These are phyloP conservation scores for Fraxinus baroniana DNA, from an alignment of 305 asterid species.

Conservation along the genomic window DNA sequence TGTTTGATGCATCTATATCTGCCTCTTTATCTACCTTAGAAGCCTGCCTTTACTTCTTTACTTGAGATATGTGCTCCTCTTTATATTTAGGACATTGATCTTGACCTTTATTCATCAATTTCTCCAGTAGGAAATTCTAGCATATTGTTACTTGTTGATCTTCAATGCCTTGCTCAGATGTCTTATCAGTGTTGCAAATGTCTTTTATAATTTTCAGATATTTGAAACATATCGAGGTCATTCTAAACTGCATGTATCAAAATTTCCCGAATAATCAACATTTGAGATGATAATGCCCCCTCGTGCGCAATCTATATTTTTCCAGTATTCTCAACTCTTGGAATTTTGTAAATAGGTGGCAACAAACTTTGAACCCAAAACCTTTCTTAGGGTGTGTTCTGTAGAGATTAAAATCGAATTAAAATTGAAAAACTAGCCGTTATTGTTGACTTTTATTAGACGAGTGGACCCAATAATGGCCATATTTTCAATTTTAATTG, in stretches of 20 bases:
- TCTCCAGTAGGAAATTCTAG: slow-evolving; percentile 1
- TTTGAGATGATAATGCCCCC: not conserved
- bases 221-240: not conserved
- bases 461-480: too few species aligned
- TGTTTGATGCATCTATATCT: not conserved
- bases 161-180: not conserved
- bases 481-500: too few species aligned
- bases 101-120: not conserved
- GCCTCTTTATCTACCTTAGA: not conserved
- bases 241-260: not conserved
- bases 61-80: not conserved
- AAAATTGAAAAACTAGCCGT: too few species aligned
- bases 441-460: too few species aligned
- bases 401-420: too few species aligned
- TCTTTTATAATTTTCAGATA: not conserved
- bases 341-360: not conserved
- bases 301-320: not conserved
- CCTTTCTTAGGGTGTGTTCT: not conserved
- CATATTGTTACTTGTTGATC: not conserved
- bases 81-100: not conserved
- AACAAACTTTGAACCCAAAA: not conserved
- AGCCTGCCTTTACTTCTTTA: not conserved
- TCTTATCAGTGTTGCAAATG: not conserved
- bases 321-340: not conserved
- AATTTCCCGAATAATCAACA: not conserved